Percentiles rank a stretch among this genome's conserved stretches.
phyloP scores from a whole-genome alignment of 768 basidiomycete genomes.

The Amanita phalloides region DNA sequence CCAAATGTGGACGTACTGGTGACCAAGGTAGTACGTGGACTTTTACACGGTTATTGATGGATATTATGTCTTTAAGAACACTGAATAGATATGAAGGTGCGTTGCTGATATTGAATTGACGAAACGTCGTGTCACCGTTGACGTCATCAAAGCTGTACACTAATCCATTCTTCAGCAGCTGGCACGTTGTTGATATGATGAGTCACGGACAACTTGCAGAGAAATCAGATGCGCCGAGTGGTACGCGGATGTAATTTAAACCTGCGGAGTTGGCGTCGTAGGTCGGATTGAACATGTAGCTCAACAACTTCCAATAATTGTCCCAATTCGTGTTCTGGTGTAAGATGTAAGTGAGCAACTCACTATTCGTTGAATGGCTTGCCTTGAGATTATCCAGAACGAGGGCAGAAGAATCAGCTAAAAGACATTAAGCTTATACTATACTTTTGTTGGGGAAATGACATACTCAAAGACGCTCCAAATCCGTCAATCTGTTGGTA shows the following conservation, averaged over 20 bases:
- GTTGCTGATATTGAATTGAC: slow-evolving; percentile 41
- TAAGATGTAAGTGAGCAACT: not conserved
- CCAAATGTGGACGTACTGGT: slow-evolving; percentile 33
- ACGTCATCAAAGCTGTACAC: slow-evolving; percentile 61
- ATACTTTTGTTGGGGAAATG: not conserved
- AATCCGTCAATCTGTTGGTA: slow-evolving; percentile 61
- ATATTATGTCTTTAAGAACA: slow-evolving; percentile 51
- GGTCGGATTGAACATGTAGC: slow-evolving; percentile 49
- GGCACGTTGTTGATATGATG: not conserved
- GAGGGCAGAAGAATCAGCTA: slow-evolving; percentile 65
- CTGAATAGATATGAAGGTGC: slow-evolving; percentile 56
- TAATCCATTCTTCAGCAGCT: slow-evolving; percentile 7
- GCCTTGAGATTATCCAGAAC: slow-evolving; percentile 60
- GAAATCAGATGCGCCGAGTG: slow-evolving; percentile 69
- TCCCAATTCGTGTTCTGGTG: slow-evolving; percentile 35
- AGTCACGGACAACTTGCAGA: slow-evolving; percentile 34
- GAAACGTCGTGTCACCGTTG: slow-evolving; percentile 47
- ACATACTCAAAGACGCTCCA: slow-evolving; percentile 52
- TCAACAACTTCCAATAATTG: slow-evolving; percentile 50
- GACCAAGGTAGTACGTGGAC: slow-evolving; percentile 67
- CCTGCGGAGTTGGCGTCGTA: slow-evolving; percentile 57
- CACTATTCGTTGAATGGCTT: not conserved
- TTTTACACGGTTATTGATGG: slow-evolving; percentile 40
- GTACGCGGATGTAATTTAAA: slow-evolving; percentile 56
- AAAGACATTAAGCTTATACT: not conserved